Conservation (phyloP, 164 flowering plant species). For the Nymphaea thermarum region DNA sequence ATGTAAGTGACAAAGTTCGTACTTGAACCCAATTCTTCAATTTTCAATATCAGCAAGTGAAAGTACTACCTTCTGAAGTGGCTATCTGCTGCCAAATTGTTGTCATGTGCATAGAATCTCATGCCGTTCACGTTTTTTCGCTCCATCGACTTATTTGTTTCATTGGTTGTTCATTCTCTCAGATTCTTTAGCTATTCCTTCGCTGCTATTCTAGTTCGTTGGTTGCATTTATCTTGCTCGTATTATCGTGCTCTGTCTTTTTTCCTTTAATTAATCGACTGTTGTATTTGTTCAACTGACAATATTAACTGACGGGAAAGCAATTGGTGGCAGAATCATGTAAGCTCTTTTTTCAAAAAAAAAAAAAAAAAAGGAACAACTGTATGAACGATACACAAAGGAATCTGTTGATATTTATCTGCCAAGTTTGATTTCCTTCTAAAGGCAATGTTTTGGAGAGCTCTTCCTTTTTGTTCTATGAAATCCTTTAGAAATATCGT, state of each 20-base stretch:
- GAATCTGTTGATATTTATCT: no score
- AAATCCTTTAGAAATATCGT: no score
- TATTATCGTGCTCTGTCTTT: not conserved
- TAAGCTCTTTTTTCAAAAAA: no score
- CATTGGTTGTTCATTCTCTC: conserved; percentile 5
- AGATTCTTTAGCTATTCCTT: not conserved
- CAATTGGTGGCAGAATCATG: not conserved
- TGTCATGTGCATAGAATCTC: conserved; percentile 55
- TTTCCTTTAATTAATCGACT: not conserved
- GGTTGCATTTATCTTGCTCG: conserved; percentile 4
- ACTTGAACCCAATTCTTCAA: no score
- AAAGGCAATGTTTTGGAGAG: no score
- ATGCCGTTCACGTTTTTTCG: conserved; percentile 4
- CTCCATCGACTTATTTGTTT: conserved; percentile 10
- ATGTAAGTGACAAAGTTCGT: no score
- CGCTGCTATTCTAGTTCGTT: not conserved
- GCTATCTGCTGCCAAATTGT: conserved; percentile 8
- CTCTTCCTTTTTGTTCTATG: no score
- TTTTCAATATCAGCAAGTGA: conserved; percentile 73
- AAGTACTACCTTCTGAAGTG: conserved; percentile 47
- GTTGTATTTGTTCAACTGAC: not conserved
- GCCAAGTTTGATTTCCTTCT: no score
- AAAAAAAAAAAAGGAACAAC: no score
- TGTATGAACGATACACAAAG: no score
- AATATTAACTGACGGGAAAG: not conserved